Evolutionary conservation across 306 rosid species (phyloP).

Genomic region (Prinsepia uniflora): DNA sequence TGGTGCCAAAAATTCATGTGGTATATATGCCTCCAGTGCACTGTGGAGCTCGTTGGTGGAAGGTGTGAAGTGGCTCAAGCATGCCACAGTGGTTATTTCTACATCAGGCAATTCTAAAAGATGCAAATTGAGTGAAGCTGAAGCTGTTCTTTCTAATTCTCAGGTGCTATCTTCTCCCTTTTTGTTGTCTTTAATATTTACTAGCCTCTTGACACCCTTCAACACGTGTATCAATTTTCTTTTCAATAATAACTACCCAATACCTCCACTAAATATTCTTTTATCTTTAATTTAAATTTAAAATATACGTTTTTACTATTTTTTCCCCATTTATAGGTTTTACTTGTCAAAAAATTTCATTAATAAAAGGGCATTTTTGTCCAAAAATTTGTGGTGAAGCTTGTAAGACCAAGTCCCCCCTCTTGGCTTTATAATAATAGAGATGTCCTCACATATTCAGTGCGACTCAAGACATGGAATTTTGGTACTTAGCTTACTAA

Average conservation of each 20-base stretch:
- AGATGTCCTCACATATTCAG: slow-evolving; percentile 5
- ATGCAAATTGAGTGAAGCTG: slow-evolving; percentile 62
- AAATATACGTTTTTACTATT: too few species aligned
- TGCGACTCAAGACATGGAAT: neutral
- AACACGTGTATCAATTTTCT: too few species aligned
- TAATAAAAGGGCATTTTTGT: too few species aligned
- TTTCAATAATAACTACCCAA: too few species aligned
- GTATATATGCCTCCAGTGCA: slow-evolving; percentile 43
- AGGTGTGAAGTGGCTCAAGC: slow-evolving; percentile 73
- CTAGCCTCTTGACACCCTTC: too few species aligned
- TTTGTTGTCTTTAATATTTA: slow-evolving; percentile 1
- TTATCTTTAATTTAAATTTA: too few species aligned
- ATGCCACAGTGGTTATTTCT: slow-evolving; percentile 57
- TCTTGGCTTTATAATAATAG: too few species aligned
- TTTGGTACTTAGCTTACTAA: slow-evolving; percentile 20
- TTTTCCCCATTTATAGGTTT: too few species aligned
- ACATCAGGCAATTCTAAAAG: slow-evolving; percentile 38
- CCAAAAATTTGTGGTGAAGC: too few species aligned
- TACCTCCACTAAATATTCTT: too few species aligned
- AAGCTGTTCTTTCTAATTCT: slow-evolving; percentile 51
- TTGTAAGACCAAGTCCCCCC: too few species aligned
- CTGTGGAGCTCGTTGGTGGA: slow-evolving; percentile 50
- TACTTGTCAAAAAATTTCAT: too few species aligned
- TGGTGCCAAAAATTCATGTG: slow-evolving; percentile 43
- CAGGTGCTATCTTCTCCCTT: slow-evolving; percentile 40